Conservation (phyloP, 495 filamentous ascomycete species). For the Xylaria acuta region DNA sequence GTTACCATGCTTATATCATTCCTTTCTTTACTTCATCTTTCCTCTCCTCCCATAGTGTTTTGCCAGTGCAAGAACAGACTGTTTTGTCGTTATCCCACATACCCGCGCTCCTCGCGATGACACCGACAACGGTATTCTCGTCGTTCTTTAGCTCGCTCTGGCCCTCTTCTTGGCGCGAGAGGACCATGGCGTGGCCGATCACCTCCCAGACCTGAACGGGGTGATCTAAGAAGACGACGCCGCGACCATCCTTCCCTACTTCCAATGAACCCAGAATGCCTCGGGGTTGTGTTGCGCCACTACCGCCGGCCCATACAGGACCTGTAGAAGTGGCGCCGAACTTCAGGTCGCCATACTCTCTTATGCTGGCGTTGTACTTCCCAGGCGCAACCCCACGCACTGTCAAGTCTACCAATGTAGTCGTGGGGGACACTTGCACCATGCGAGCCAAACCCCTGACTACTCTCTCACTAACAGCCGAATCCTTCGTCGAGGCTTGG, state of each 20-base stretch:
- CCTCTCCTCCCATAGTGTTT: conserved; percentile 97
- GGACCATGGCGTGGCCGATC: conserved; percentile 88
- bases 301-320: conserved; percentile 70
- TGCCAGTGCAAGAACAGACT: conserved; percentile 91
- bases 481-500: conserved; percentile 53
- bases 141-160: conserved; percentile 67
- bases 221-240: conserved; percentile 78
- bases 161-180: conserved; percentile 65
- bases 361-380: conserved; percentile 79
- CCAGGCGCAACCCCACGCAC: conserved; percentile 84
- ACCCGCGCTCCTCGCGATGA: conserved; percentile 92
- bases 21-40: conserved; percentile 86
- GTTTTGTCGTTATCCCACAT: conserved; percentile 99
- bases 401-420: conserved; percentile 87
- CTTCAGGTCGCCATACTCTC: conserved; percentile 89
- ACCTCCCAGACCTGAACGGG: conserved; percentile 92
- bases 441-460: conserved; percentile 81
- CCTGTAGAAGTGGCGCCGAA: conserved; percentile 80
- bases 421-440: conserved; percentile 75
- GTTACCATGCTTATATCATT: conserved; percentile 64
- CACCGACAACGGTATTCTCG: conserved; percentile 83
- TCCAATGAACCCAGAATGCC: conserved; percentile 77
- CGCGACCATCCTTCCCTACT: conserved; percentile 71
- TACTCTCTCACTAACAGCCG: conserved; percentile 47
- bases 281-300: conserved; percentile 51